Conservation (phyloP, 2,329 filamentous ascomycete species). For the Colletotrichum coccodes region DNA sequence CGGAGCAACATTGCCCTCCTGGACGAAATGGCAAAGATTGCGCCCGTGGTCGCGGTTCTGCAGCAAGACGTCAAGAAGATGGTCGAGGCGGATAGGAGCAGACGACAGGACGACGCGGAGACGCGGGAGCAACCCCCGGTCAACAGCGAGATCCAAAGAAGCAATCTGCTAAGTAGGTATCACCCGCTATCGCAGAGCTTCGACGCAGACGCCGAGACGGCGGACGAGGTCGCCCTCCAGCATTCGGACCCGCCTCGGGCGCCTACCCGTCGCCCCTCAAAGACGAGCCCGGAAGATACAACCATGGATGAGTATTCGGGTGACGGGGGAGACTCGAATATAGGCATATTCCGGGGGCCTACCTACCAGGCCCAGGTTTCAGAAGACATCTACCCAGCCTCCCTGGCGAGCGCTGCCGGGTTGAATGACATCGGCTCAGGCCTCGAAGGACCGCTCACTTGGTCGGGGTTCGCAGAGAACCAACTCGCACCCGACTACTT, state of each 20-base stretch:
- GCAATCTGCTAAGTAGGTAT: conserved; percentile 14
- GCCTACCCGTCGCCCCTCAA: background rate
- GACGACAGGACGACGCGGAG: background rate
- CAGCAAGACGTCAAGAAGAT: conserved; percentile 23
- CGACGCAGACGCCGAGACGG: conserved; percentile 15
- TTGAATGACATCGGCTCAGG: background rate
- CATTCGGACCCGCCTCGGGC: conserved; percentile 9
- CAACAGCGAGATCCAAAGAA: conserved; percentile 16
- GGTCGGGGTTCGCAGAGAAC: conserved; percentile 17
- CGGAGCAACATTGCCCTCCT: conserved; percentile 10
- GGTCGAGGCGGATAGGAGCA: background rate
- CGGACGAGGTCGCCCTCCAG: conserved; percentile 13
- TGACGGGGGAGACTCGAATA: no score
- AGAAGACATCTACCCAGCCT: conserved; percentile 8
- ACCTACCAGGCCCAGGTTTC: background rate
- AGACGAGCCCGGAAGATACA: background rate
- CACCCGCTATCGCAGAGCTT: conserved; percentile 21
- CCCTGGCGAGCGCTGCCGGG: background rate
- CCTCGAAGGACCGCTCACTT: conserved; percentile 6
- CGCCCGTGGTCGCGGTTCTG: conserved; percentile 8
- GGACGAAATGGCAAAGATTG: conserved; percentile 24
- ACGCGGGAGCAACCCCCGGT: background rate
- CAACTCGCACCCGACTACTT: conserved; percentile 18
- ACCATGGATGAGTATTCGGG: background rate
- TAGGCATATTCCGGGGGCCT: background rate